These are phyloP conservation scores for Neodidymelliopsis sp. DNA, from an alignment of 2,329 filamentous ascomycete species.

Conservation along the genomic window DNA sequence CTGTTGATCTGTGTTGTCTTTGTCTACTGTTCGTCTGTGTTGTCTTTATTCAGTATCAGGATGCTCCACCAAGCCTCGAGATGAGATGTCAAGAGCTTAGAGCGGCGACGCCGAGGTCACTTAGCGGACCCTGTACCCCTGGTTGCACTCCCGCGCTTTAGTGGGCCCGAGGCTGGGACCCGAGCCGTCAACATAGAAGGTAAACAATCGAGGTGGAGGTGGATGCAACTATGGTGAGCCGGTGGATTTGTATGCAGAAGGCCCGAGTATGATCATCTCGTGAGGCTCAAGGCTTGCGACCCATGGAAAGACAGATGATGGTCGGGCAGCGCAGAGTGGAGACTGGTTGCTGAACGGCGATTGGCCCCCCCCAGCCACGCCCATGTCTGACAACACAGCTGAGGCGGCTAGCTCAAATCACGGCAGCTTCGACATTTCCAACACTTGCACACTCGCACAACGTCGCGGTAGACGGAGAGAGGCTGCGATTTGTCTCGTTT, in stretches of 20 bases:
- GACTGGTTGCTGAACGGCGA: neutral
- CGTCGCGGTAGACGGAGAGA: slow-evolving; percentile 1
- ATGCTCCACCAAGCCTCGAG: neutral
- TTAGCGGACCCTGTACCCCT: slow-evolving; percentile 8
- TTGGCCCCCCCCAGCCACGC: slow-evolving; percentile 15
- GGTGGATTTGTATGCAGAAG: neutral
- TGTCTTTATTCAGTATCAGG: too few species aligned
- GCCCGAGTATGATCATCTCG: too few species aligned
- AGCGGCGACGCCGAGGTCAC: slow-evolving; percentile 5
- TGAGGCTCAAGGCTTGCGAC: neutral
- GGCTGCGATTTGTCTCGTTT: slow-evolving; percentile 13
- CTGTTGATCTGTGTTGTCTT: too few species aligned
- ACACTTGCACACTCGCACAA: neutral
- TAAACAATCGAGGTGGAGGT: neutral
- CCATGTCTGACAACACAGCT: slow-evolving; percentile 14
- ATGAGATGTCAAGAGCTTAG: neutral
- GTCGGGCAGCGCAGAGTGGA: slow-evolving; percentile 8
- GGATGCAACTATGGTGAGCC: too few species aligned
- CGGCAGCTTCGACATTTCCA: slow-evolving; percentile 3
- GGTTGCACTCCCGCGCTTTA: slow-evolving; percentile 5
- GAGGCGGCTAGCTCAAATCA: slow-evolving; percentile 16
- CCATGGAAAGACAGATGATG: neutral
- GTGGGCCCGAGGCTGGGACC: slow-evolving; percentile 7
- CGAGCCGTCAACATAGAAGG: slow-evolving; percentile 9
- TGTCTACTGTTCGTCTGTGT: too few species aligned